Evolutionary conservation across 148 eudicot genomes (phyloP).

Genomic region (Fagopyrum tataricum): DNA sequence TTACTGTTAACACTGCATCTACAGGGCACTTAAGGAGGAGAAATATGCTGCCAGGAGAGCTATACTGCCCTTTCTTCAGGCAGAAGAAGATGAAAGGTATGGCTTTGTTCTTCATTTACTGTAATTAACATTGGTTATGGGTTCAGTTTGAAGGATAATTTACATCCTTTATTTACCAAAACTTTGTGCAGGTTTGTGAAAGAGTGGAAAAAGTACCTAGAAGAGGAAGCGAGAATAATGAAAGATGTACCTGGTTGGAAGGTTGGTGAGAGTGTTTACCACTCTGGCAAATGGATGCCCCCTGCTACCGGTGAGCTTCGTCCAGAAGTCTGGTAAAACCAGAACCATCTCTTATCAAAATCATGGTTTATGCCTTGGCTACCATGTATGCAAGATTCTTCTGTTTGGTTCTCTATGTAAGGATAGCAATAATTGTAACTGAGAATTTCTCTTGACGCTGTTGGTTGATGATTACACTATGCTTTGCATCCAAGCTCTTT

Average conservation of each 20-base stretch:
- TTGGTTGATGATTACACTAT: slow-evolving; percentile 5
- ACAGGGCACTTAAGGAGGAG: slow-evolving; percentile 79
- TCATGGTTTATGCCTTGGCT: background rate
- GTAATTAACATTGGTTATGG: background rate
- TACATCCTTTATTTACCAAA: background rate
- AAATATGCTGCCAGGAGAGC: slow-evolving; percentile 83
- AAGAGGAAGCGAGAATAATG: slow-evolving; percentile 89
- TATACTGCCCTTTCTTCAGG: slow-evolving; percentile 77
- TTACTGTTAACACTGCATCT: background rate
- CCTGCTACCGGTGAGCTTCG: slow-evolving; percentile 93
- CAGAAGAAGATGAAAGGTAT: slow-evolving; percentile 97
- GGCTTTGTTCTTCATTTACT: background rate
- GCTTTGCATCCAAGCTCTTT: slow-evolving; percentile 9
- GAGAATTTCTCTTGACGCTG: slow-evolving; percentile 15
- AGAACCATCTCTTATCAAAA: background rate
- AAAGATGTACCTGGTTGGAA: slow-evolving; percentile 98
- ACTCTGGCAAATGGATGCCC: slow-evolving; percentile 99
- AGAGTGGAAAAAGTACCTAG: slow-evolving; percentile 87
- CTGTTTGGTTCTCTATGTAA: slow-evolving; percentile 9
- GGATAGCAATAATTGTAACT: slow-evolving; percentile 21
- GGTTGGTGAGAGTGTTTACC: slow-evolving; percentile 87
- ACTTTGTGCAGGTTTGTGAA: slow-evolving; percentile 59
- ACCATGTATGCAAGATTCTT: slow-evolving; percentile 12
- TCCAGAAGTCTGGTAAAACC: slow-evolving; percentile 83
- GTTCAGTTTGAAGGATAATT: background rate